Base-by-base conservation (phyloP, 2,329 filamentous ascomycete genomes). In the Fusarium heterosporum region DNA sequence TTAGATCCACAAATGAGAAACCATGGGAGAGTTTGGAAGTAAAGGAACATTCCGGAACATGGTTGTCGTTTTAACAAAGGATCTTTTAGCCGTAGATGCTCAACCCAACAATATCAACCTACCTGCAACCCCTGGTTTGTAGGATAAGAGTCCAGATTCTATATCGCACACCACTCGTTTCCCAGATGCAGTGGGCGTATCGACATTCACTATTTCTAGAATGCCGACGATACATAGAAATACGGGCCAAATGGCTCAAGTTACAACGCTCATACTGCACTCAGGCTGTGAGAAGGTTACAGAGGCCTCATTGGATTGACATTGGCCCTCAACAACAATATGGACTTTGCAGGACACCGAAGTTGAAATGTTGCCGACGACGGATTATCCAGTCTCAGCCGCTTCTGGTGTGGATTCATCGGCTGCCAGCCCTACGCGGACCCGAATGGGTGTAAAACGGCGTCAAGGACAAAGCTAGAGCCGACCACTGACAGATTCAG, bases 301-400 rank as follows among this genome's bases (percentile, higher is more conserved):
- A 14, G 16, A 7, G n/a, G 16, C 9, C 32, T 36, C 16, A 17
- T 36, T 17, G 8, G 16, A 36, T 16, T n/a, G 34, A 36, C 16
- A 9, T 7, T 36, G 34, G 34, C 4, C 34, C n/a, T 36, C 34
- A 36, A n/a, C 8, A n/a, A 17, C 34, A 36, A 36, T 9, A 36
- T 30, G 42, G 25, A 45, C 34, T 17, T 34, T 32, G 38, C 25
- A 38, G 61, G 42, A 57, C 55, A 29, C 39, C 53, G 25, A 40
- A 47, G 34, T 49, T 38, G 43, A 16, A 65, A 49, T 40, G 30
- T 40, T 30, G 22, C 22, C 22, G 36, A 59, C 55, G 65, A 60
- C 53, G 38, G 48, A 62, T 63, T 61, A 45, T 41, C 52, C 66
- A 66, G 61, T 56, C 56, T 56, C 52, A 69, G 57, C 66, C 61